phyloP scores from a whole-genome alignment of 2,329 filamentous ascomycete species.

The Epichloe glyceriae region DNA sequence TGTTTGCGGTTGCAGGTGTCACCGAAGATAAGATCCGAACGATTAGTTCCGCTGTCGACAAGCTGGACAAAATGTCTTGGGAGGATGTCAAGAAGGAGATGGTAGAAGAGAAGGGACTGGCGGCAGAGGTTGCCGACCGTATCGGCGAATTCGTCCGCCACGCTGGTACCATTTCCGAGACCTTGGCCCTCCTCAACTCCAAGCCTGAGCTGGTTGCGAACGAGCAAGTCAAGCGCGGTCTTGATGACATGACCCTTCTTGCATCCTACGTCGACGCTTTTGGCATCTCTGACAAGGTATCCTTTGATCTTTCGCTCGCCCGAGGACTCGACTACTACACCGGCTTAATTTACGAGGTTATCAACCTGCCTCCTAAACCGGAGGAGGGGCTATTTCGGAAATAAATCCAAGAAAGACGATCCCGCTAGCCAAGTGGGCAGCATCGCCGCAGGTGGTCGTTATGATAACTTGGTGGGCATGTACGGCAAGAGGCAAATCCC shows the following conservation, averaged over 20 bases:
- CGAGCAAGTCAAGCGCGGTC: conserved; percentile 61
- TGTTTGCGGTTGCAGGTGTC: conserved; percentile 86
- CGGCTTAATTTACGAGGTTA: conserved; percentile 78
- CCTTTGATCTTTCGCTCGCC: conserved; percentile 81
- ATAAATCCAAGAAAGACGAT: conserved; percentile 38
- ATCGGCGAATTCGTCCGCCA: conserved; percentile 75
- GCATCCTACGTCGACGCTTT: conserved; percentile 75
- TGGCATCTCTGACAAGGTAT: conserved; percentile 57
- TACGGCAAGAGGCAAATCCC: conserved; percentile 77
- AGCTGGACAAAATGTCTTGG: conserved; percentile 89
- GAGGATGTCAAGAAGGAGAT: conserved; percentile 82
- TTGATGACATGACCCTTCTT: conserved; percentile 68
- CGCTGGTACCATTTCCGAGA: conserved; percentile 56
- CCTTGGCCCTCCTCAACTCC: conserved; percentile 55
- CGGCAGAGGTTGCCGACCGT: conserved; percentile 63
- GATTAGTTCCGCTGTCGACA: conserved; percentile 89
- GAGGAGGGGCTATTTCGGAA: conserved; percentile 14
- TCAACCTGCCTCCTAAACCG: conserved; percentile 29
- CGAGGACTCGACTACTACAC: conserved; percentile 91
- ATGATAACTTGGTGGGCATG: conserved; percentile 90
- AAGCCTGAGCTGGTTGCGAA: conserved; percentile 60
- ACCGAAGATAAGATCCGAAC: conserved; percentile 74
- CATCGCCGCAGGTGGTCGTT: conserved; percentile 79
- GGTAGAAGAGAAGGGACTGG: conserved; percentile 81
- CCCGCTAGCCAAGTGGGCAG: conserved; percentile 58